A percentile compares a stretch with the other conserved stretches of the same genome.
Conservation (phyloP, 2,329 filamentous ascomycete species). For the Fusarium sp. region DNA sequence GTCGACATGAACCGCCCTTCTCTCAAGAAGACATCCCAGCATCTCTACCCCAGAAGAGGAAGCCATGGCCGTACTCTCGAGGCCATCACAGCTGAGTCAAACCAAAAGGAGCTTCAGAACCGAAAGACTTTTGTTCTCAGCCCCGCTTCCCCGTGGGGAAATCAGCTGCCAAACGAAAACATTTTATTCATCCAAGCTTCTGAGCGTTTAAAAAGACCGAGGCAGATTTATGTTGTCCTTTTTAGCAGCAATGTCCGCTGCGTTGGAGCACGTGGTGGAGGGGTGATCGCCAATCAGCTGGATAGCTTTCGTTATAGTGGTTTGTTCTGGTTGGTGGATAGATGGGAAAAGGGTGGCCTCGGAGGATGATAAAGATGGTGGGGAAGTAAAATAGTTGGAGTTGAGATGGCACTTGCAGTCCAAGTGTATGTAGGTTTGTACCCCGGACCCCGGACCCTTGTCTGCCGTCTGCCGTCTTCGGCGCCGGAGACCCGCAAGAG, state of each 20-base stretch:
- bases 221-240: constrained; percentile 7
- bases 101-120: constrained; percentile 31
- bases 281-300: constrained; percentile 35
- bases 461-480: constrained; percentile 2
- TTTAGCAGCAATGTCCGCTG: neutral
- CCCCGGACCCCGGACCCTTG: constrained; percentile 15
- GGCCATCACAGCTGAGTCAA: constrained; percentile 9
- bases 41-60: constrained; percentile 35
- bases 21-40: constrained; percentile 4
- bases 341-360: neutral
- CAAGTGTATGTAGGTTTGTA: neutral
- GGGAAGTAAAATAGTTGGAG: constrained; percentile 3
- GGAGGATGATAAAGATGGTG: constrained; percentile 16
- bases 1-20: constrained; percentile 13
- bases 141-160: constrained; percentile 37
- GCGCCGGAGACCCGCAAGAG: constrained; percentile 10
- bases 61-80: constrained; percentile 33
- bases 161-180: neutral
- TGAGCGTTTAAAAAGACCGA: constrained; percentile 16
- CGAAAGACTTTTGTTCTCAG: constrained; percentile 11
- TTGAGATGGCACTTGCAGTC: constrained; percentile 5
- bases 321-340: constrained; percentile 33
- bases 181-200: neutral
- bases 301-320: neutral
- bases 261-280: constrained; percentile 17